Base-by-base conservation (phyloP, 1,284 basidiomycete species). In the Ceratobasidium theobromae region DNA sequence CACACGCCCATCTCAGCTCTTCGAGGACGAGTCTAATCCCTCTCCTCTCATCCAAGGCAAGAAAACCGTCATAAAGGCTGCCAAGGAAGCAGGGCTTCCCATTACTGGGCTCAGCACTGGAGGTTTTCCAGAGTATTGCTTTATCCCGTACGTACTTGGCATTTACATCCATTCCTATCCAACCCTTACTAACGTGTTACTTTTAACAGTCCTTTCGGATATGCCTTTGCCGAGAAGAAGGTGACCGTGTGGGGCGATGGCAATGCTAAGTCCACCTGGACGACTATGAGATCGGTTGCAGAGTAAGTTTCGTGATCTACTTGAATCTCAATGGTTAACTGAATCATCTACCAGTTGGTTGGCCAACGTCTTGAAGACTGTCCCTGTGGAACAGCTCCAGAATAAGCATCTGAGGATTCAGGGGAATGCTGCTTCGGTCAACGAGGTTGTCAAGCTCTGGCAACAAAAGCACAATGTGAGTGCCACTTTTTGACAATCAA, bases 141-240 rank as follows among this genome's bases (percentile, higher is more conserved):
- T 40, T 5, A 8, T 53, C 21, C 51, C 30, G 51, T 53, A 18
- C 14, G 51, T 30, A 6, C 16, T 38, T 8, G 16, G 35, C 16
- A 38, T 16, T 8, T 38, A 38, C 35, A 38, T 8, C 35, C 8
- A 38, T 38, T 38, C 9, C 35, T 8, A 16, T 38, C 35, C 9
- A 38, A 16, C 8, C 16, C 8, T 38, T 38, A 38, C 16, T 38
- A 8, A 38, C 8, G 9, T 8, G 9, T 16, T 38, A 8, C 11
- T 51, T 21, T 18, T 40, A 8, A 45, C 43, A 64, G 60, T n/a
- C 60, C 49, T 4, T 16, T 64, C 1, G 60, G 60, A 18, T 64
- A 52, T 12, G 21, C 14, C 18, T 64, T 64, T 41, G 35, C 60
- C 16, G 60, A 53, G n/a, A 64, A 64, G 38, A 53, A 33, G 25